Evolutionary conservation across 2,329 filamentous ascomycete species (phyloP).

Genomic region (Fragosphaeria purpurea): DNA sequence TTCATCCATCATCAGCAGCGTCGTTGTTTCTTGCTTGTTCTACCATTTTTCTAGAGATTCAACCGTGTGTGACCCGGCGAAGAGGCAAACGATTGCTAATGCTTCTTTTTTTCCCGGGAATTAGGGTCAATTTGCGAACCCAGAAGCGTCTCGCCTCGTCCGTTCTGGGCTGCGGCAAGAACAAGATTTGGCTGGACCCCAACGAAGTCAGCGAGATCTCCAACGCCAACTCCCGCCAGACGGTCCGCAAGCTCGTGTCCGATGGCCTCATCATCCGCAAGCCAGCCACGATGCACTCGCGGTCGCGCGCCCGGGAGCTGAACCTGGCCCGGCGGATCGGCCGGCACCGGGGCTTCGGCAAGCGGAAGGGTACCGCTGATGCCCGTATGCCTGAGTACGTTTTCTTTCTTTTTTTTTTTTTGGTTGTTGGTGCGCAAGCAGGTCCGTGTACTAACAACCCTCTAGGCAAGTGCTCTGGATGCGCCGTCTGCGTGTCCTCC

Average conservation of each 20-base stretch:
- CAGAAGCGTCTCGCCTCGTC: slow-evolving; percentile 99
- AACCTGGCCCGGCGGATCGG: slow-evolving; percentile 90
- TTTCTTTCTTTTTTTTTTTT: slow-evolving; percentile 5
- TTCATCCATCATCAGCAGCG: no score
- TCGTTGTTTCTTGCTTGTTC: no score
- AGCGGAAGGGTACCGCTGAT: slow-evolving; percentile 99
- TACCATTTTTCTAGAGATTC: no score
- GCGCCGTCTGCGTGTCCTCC: slow-evolving; percentile 98
- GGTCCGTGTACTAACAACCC: background rate
- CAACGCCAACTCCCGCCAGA: slow-evolving; percentile 99
- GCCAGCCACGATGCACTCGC: slow-evolving; percentile 99
- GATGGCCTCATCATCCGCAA: slow-evolving; percentile 99
- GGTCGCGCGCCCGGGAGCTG: slow-evolving; percentile 89
- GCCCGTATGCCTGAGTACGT: slow-evolving; percentile 96
- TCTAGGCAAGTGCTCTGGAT: slow-evolving; percentile 93
- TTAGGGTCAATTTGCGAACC: slow-evolving; percentile 98
- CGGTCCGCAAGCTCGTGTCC: slow-evolving; percentile 97
- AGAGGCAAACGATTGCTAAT: background rate
- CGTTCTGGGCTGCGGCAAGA: slow-evolving; percentile 97
- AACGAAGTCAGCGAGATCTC: slow-evolving; percentile 99
- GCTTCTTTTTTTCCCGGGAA: slow-evolving; percentile 23
- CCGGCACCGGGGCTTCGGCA: slow-evolving; percentile 98
- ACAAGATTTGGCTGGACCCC: slow-evolving; percentile 99
- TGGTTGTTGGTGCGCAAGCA: no score
- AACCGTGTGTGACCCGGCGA: background rate